phyloP scores from a whole-genome alignment of 192 early-diverging fungal genomes.

The Backusella sp. region DNA sequence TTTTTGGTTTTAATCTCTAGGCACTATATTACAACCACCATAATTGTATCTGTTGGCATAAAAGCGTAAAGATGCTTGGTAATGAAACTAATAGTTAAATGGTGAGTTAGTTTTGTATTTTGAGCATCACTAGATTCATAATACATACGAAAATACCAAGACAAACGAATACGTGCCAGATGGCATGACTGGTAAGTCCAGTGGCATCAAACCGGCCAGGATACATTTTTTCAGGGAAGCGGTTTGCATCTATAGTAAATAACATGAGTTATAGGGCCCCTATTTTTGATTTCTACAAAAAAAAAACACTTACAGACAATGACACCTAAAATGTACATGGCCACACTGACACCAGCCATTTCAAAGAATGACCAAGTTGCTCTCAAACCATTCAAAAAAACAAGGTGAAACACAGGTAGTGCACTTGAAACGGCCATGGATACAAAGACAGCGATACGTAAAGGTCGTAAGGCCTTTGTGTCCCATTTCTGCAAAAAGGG shows the following conservation, averaged over 20 bases:
- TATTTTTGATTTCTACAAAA: background rate
- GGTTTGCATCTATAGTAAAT: slow-evolving; percentile 45
- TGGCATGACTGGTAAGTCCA: slow-evolving; percentile 57
- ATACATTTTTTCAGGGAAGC: slow-evolving; percentile 60
- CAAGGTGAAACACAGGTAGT: slow-evolving; percentile 51
- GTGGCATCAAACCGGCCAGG: slow-evolving; percentile 58
- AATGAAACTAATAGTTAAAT: slow-evolving; percentile 43
- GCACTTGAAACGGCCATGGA: slow-evolving; percentile 49
- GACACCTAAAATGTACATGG: slow-evolving; percentile 56
- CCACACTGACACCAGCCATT: slow-evolving; percentile 48
- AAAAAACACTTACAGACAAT: slow-evolving; percentile 43
- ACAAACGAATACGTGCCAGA: slow-evolving; percentile 65
- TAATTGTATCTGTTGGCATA: slow-evolving; percentile 52
- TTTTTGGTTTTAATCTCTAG: slow-evolving; percentile 14
- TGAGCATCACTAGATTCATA: background rate
- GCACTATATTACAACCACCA: slow-evolving; percentile 38
- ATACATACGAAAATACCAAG: slow-evolving; percentile 53
- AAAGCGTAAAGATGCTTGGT: slow-evolving; percentile 53
- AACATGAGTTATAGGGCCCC: background rate
- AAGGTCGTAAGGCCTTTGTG: slow-evolving; percentile 45
- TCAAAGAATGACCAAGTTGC: slow-evolving; percentile 46
- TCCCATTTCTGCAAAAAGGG: slow-evolving; percentile 60
- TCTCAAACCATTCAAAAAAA: slow-evolving; percentile 40
- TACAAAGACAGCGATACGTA: slow-evolving; percentile 57
- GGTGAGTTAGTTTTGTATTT: background rate